These are phyloP conservation scores for Metschnikowia matae DNA, from an alignment of 805 yeast genomes.

Conservation along the genomic window DNA sequence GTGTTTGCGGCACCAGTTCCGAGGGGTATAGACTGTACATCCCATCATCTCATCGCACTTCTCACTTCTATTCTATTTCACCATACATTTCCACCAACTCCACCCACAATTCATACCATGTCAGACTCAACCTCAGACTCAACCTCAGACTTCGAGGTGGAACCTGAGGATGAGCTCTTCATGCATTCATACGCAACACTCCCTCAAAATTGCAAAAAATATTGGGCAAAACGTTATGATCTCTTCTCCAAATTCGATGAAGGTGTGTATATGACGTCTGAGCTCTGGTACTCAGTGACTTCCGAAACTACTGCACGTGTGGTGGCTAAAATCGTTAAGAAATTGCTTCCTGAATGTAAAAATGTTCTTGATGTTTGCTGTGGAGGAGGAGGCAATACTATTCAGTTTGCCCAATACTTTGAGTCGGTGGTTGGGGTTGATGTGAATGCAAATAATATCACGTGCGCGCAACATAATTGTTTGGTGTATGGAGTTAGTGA, in stretches of 20 bases:
- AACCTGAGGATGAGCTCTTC: constrained; percentile 25
- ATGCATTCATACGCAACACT: constrained; percentile 38
- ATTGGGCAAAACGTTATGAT: constrained; percentile 58
- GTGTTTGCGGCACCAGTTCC: not conserved
- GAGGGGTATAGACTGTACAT: not conserved
- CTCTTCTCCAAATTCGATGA: constrained; percentile 63
- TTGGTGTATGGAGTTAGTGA: constrained; percentile 54
- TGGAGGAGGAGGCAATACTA: constrained; percentile 86
- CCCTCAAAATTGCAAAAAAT: constrained; percentile 44
- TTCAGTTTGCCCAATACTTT: constrained; percentile 65
- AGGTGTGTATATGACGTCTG: constrained; percentile 65
- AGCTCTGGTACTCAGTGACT: constrained; percentile 85
- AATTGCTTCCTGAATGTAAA: constrained; percentile 47
- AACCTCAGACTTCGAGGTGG: constrained; percentile 12
- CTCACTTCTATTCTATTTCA: no score
- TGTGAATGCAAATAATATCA: constrained; percentile 52
- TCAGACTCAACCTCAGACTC: constrained; percentile 4
- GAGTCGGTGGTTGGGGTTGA: constrained; percentile 61
- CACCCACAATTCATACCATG: no score
- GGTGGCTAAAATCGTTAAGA: constrained; percentile 49
- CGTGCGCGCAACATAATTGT: constrained; percentile 66
- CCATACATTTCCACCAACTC: no score
- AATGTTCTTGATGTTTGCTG: constrained; percentile 66
- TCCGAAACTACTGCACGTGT: constrained; percentile 70
- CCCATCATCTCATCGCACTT: not conserved